Conservation (phyloP, 2,329 filamentous ascomycete genomes). For the Clarireedia hainanense region DNA sequence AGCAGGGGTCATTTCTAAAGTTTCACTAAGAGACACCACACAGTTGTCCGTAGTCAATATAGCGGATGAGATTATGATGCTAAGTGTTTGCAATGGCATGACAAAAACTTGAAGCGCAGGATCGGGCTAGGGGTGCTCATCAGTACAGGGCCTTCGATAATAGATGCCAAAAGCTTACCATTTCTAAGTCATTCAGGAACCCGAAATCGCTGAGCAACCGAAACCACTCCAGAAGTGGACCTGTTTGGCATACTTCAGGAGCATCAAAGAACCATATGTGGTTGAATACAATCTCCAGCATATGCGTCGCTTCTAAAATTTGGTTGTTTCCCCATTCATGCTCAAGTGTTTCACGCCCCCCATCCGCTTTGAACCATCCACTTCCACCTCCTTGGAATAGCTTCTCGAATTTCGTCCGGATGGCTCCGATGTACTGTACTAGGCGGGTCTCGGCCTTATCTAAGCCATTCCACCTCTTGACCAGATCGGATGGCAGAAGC, state of each 20-base stretch:
- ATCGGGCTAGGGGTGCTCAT: constrained; percentile 14
- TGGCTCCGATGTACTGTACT: constrained; percentile 38
- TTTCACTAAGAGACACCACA: constrained; percentile 18
- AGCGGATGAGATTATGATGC: constrained; percentile 61
- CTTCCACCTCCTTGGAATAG: constrained; percentile 27
- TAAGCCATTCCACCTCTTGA: neutral
- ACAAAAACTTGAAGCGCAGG: constrained; percentile 34
- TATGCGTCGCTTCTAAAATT: constrained; percentile 64
- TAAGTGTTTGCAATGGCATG: constrained; percentile 59
- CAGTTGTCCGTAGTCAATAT: constrained; percentile 50
- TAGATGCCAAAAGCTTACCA: constrained; percentile 32
- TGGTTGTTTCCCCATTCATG: constrained; percentile 54
- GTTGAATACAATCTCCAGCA: constrained; percentile 66
- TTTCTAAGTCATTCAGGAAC: constrained; percentile 60
- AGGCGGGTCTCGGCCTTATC: constrained; percentile 12
- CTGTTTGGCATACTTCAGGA: constrained; percentile 45
- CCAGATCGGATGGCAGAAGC: neutral
- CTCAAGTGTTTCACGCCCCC: constrained; percentile 45
- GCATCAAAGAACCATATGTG: constrained; percentile 50
- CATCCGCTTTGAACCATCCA: constrained; percentile 37
- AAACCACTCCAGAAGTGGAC: constrained; percentile 64
- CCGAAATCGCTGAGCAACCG: constrained; percentile 51
- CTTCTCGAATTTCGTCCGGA: constrained; percentile 40
- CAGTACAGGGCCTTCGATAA: neutral
- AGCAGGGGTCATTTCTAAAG: constrained; percentile 30